phyloP scores from a whole-genome alignment of 495 filamentous ascomycete species.

The Penicillium fimorum region DNA sequence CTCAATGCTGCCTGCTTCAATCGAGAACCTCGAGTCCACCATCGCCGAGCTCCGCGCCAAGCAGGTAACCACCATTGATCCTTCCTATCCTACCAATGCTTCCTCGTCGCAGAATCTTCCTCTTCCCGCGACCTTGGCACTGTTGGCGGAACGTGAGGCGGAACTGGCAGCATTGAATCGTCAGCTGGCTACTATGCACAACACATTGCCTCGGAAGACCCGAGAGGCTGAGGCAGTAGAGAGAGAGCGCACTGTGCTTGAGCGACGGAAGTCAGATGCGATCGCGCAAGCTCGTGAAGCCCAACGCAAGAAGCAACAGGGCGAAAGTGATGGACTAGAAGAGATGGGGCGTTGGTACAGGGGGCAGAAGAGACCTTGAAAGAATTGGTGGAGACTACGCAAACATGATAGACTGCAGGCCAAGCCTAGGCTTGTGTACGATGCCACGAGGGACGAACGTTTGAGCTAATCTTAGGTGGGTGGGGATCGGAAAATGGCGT shows the following conservation, averaged over 20 bases:
- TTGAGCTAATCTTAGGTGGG: slow-evolving; percentile 10
- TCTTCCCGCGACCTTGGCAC: slow-evolving; percentile 38
- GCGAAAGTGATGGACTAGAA: slow-evolving; percentile 76
- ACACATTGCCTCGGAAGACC: slow-evolving; percentile 65
- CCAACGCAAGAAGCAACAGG: slow-evolving; percentile 69
- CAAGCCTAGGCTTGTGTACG: slow-evolving; percentile 6
- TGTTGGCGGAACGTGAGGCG: slow-evolving; percentile 55
- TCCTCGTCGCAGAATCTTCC: slow-evolving; percentile 43
- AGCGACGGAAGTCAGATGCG: slow-evolving; percentile 66
- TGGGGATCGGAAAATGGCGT: slow-evolving; percentile 25
- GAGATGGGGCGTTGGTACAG: slow-evolving; percentile 80
- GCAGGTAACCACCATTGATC: slow-evolving; percentile 40
- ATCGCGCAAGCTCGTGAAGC: slow-evolving; percentile 75
- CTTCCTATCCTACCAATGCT: slow-evolving; percentile 23
- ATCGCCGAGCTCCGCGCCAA: slow-evolving; percentile 54
- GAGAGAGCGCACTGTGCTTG: slow-evolving; percentile 67
- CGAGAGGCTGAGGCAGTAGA: slow-evolving; percentile 70
- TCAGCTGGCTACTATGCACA: slow-evolving; percentile 64
- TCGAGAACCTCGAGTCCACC: slow-evolving; percentile 58
- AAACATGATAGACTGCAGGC: slow-evolving; percentile 22
- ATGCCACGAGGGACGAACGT: slow-evolving; percentile 24
- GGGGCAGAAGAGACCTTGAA: slow-evolving; percentile 67
- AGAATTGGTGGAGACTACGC: slow-evolving; percentile 56
- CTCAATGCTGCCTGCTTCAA: slow-evolving; percentile 58
- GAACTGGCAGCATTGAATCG: slow-evolving; percentile 64